These are phyloP conservation scores for Zoysia japonica DNA, from an alignment of 176 grass and related monocot species.

Conservation along the genomic window DNA sequence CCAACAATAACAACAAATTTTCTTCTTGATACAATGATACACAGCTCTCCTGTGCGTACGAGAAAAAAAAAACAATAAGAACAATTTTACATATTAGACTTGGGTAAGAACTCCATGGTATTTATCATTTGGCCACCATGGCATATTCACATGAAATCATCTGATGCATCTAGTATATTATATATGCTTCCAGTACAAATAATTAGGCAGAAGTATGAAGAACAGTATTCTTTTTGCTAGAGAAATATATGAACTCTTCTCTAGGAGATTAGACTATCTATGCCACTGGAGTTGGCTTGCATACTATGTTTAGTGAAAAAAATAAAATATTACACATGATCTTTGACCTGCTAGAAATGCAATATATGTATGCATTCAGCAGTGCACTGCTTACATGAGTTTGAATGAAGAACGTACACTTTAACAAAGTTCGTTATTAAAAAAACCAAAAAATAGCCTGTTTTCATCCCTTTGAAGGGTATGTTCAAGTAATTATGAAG, in stretches of 20 bases:
- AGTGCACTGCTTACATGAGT: background rate
- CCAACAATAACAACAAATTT: too few relatives aligned
- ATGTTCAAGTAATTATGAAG: background rate
- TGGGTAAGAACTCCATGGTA: conserved; percentile 9
- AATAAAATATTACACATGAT: background rate
- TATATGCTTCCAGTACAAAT: conserved; percentile 8
- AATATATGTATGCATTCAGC: conserved; percentile 12
- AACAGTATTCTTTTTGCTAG: conserved; percentile 1
- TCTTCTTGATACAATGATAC: too few relatives aligned
- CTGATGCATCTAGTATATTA: background rate
- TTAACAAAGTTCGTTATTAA: background rate
- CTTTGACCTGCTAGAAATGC: background rate
- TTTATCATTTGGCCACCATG: conserved; percentile 17
- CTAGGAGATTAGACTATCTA: background rate
- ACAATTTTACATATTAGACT: conserved; percentile 16
- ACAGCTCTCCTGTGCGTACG: too few relatives aligned
- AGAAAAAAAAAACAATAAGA: too few relatives aligned
- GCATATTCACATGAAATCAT: background rate
- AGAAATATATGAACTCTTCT: conserved; percentile 3
- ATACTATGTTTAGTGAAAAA: background rate
- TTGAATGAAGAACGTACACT: background rate
- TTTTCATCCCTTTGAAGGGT: conserved; percentile 2
- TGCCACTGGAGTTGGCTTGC: background rate
- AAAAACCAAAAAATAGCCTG: background rate
- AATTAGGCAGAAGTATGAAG: background rate